phyloP scores from a whole-genome alignment of 306 rosid genomes.

The Begonia peltatifolia region DNA sequence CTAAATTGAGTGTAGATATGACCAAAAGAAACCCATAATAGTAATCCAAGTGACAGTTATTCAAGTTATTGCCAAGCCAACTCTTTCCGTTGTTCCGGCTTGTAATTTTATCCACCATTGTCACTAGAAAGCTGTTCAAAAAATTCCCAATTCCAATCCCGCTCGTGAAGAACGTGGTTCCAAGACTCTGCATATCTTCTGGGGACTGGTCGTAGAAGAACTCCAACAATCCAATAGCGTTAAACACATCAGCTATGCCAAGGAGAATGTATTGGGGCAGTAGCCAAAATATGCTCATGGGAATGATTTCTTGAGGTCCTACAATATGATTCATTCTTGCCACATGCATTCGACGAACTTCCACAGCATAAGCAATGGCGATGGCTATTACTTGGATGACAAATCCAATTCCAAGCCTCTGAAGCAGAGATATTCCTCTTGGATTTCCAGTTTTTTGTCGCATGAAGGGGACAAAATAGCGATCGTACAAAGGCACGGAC shows the following conservation, averaged over 20 bases:
- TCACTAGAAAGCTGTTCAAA: constrained; percentile 41
- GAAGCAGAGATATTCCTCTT: constrained; percentile 45
- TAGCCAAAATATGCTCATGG: constrained; percentile 67
- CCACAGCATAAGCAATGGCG: constrained; percentile 33
- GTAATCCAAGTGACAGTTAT: constrained; percentile 52
- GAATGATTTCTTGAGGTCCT: constrained; percentile 39
- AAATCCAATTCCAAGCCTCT: constrained; percentile 36
- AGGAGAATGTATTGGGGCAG: constrained; percentile 50
- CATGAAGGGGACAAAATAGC: constrained; percentile 41
- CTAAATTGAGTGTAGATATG: constrained; percentile 31
- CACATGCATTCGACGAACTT: constrained; percentile 35
- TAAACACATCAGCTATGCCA: constrained; percentile 51
- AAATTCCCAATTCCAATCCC: constrained; percentile 60
- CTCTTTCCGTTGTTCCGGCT: constrained; percentile 29
- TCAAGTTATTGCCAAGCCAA: constrained; percentile 57
- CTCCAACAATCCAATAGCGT: constrained; percentile 49
- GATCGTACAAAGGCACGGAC: constrained; percentile 40
- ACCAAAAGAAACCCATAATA: constrained; percentile 51
- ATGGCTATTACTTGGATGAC: constrained; percentile 35
- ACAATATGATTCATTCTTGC: constrained; percentile 19
- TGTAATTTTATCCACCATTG: constrained; percentile 34
- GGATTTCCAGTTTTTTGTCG: constrained; percentile 31
- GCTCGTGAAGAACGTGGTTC: constrained; percentile 64
- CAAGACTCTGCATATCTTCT: constrained; percentile 64
- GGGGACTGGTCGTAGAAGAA: constrained; percentile 80